These are phyloP conservation scores for Phytophthora citricola DNA, from an alignment of 352 stramenopile genomes.

Conservation along the genomic window DNA sequence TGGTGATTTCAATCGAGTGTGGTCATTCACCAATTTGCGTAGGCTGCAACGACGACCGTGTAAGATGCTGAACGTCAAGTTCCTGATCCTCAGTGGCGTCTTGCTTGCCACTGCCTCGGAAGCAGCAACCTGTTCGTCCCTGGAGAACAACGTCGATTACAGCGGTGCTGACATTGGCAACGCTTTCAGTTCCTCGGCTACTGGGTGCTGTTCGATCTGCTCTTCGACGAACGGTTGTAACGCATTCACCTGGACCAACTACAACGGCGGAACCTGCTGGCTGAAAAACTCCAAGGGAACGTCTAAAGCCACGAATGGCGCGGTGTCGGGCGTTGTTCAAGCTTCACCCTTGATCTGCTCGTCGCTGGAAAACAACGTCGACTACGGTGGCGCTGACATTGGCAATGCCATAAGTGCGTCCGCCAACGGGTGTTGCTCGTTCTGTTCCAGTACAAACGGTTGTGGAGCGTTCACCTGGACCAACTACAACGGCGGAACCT, in stretches of 20 bases:
- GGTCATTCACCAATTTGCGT: slow-evolving; percentile 21
- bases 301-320: background rate
- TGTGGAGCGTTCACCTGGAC: too few species aligned
- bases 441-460: too few species aligned
- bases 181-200: slow-evolving; percentile 3
- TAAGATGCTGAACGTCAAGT: slow-evolving; percentile 11
- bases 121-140: slow-evolving; percentile 1
- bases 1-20: slow-evolving; percentile 1
- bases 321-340: background rate
- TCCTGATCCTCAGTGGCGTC: slow-evolving; percentile 3
- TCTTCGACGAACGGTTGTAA: slow-evolving; percentile 2
- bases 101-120: slow-evolving; percentile 9
- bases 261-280: slow-evolving; percentile 17
- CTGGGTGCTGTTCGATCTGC: slow-evolving; percentile 17
- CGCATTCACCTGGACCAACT: slow-evolving; percentile 17
- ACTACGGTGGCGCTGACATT: background rate
- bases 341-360: too few species aligned
- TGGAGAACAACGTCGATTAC: slow-evolving; percentile 20
- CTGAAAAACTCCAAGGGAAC: slow-evolving; percentile 9
- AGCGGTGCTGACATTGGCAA: slow-evolving; percentile 7
- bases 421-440: too few species aligned
- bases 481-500: too few species aligned
- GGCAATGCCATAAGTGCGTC: too few species aligned
- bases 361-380: slow-evolving; percentile 1
- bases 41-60: background rate